Conservation (phyloP, 352 stramenopile genomes). For the Blastocystis hominis region DNA sequence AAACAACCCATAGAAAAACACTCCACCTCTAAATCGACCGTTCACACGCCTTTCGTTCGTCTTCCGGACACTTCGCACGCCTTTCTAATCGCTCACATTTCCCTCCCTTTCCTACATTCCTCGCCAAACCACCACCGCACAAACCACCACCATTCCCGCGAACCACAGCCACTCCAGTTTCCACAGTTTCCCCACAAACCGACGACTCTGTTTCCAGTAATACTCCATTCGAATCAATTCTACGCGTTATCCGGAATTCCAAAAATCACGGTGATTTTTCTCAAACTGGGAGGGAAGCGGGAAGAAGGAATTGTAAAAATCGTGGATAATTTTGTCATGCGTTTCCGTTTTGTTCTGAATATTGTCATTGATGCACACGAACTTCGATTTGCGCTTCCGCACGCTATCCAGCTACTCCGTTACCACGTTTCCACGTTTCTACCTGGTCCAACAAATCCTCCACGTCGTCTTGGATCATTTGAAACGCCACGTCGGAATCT, state of each 20-base stretch:
- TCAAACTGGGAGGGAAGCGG: slow-evolving; percentile 80
- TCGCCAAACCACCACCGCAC: neutral
- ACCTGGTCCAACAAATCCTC: slow-evolving; percentile 66
- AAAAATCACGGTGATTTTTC: slow-evolving; percentile 64
- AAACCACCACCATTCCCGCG: neutral
- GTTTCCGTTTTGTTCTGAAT: slow-evolving; percentile 75
- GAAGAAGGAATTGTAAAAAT: slow-evolving; percentile 82
- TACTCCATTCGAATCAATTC: neutral
- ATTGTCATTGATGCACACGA: slow-evolving; percentile 90
- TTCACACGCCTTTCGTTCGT: too few species aligned
- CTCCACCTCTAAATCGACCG: too few species aligned
- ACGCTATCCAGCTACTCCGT: slow-evolving; percentile 82
- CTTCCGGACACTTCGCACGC: too few species aligned
- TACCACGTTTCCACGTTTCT: neutral
- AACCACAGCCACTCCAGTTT: neutral
- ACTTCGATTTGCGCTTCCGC: slow-evolving; percentile 79
- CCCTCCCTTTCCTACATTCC: too few species aligned
- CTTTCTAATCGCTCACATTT: too few species aligned
- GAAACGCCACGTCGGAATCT: slow-evolving; percentile 73
- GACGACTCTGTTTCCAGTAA: neutral
- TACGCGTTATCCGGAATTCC: neutral
- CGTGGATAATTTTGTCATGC: slow-evolving; percentile 75
- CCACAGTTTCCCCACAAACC: neutral
- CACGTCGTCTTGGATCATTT: slow-evolving; percentile 86
- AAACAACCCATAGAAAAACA: too few species aligned